Evolutionary conservation across 495 filamentous ascomycete species (phyloP), one percentile per base, ranked within the genome.

Genomic region (Monascus purpureus): DNA sequence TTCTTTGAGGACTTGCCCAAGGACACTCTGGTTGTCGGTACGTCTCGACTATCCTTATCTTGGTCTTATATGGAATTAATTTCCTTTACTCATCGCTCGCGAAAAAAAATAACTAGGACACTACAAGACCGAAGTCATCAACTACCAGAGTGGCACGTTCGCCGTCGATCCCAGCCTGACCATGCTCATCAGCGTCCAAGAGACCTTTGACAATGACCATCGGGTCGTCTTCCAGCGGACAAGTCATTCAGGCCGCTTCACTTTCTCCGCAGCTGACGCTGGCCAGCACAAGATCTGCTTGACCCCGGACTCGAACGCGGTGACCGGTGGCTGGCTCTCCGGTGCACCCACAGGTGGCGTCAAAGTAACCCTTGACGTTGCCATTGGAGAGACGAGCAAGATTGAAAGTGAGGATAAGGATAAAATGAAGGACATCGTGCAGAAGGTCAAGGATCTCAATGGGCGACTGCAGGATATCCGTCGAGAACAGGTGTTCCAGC

Each of bases 1-100:
- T 96, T 97, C 75, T 94, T 80, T 61, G 90, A 97, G 66, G 92
- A 96, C 58, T 72, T 97, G 28, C 92, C 87, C 29, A 94, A 96
- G 63, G 92, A 95, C 61, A 97, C 90, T 1, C 61, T 97, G 9
- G 88, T 97, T 29, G 86, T 93, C 25, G 90, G 79, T 82, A 65
- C 37, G 67, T 40, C 12, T 14, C 6, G n/a, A 13, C 16, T 28
- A 1, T 18, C 2, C 9, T 20, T 25, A 9, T 14, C 11, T 18
- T 28, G 13, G n/a, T 1, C 7, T n/a, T 3, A 2, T 11, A 2
- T 25, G 7, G 7, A 13, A 8, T 13, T 14, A 29, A 3, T 13
- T 13, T 26, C 4, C 17, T 12, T n/a, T n/a, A n/a, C n/a, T n/a
- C n/a, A n/a, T n/a, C n/a, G n/a, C n/a, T n/a, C n/a, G n/a, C n/a